Percentiles rank a stretch among this genome's conserved stretches.
phyloP scores from a whole-genome alignment of 805 yeast species.

The Candida loeiensis region DNA sequence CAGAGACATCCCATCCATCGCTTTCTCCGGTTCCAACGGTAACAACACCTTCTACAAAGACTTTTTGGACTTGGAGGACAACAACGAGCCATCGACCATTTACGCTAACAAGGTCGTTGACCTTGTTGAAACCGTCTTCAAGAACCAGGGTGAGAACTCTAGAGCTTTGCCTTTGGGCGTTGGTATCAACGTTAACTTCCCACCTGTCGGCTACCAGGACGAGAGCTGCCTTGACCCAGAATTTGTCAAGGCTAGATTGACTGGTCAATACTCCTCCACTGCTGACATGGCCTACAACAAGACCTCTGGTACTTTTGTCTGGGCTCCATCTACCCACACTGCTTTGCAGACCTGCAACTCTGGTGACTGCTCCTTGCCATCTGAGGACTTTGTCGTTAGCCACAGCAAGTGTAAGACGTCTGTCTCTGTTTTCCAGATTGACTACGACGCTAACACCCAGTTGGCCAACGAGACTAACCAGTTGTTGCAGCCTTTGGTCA shows the following conservation, averaged over 20 bases:
- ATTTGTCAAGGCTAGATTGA: slow-evolving; percentile 43
- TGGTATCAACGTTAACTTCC: slow-evolving; percentile 50
- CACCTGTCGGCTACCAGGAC: slow-evolving; percentile 35
- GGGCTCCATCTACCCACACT: slow-evolving; percentile 12
- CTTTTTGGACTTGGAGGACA: slow-evolving; percentile 37
- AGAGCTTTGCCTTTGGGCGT: slow-evolving; percentile 41
- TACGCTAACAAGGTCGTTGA: slow-evolving; percentile 40
- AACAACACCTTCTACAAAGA: slow-evolving; percentile 51
- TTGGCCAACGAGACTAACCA: slow-evolving; percentile 12
- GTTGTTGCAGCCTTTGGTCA: slow-evolving; percentile 13
- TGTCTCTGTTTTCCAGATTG: slow-evolving; percentile 25
- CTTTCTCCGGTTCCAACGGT: slow-evolving; percentile 48
- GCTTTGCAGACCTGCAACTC: slow-evolving; percentile 27
- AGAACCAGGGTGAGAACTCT: slow-evolving; percentile 32
- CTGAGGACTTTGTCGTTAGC: slow-evolving; percentile 33
- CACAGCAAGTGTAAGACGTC: slow-evolving; percentile 25
- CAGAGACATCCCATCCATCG: slow-evolving; percentile 49
- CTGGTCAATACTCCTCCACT: slow-evolving; percentile 37
- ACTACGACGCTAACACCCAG: slow-evolving; percentile 26
- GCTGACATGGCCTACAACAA: slow-evolving; percentile 37
- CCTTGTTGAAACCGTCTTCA: slow-evolving; percentile 37
- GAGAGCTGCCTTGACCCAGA: slow-evolving; percentile 44
- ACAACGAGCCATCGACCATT: slow-evolving; percentile 41
- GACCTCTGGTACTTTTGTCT: slow-evolving; percentile 30
- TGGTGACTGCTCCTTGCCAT: slow-evolving; percentile 45